Evolutionary conservation across 1,284 basidiomycete species (phyloP), one percentile per base, ranked within the genome.

Genomic region (Cronartium ribicola): DNA sequence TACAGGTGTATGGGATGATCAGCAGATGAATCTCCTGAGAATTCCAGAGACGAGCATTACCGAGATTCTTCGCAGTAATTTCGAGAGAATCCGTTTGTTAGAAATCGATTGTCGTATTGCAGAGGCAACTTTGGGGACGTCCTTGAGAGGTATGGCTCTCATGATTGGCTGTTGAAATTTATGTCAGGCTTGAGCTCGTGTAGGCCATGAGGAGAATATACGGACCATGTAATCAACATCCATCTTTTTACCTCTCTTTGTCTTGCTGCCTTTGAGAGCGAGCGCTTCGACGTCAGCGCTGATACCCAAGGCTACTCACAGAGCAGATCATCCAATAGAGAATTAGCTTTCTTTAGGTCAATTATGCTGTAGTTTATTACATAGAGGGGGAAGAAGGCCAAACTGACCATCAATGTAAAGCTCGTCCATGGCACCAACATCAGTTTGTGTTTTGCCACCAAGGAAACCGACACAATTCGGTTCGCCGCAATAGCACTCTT

Each of bases 391-490:
- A 14, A 22, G 40, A 36, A 22, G 20, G 20, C 46, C 17, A 5
- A 20, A 77, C 86, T 77, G 79, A 92, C 92, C 94, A 79, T 98
- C 94, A 55, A 98, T 87, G 83, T 91, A 94, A 10, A 98, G 85
- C 79, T 98, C 92, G 81, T 96, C 93, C 88, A 98, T 95, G 17
- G 89, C 84, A 14, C 85, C 90, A 22, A 98, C 86, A 81, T 98
- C 96, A 0, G 96, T 98, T 83, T 99, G 96, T 0, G 94, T 98
- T 84, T 98, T 98, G 39, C 96, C 96, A 77, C 96, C 96, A 76
- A 98, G 92, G 78, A 88, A 91, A 3, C 96, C 96, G 6, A 97
- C 89, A 79, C 96, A 99, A 79, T 96, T 95, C 0, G 90, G 85
- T 81, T 98, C 96, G 14, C 94, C 94, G 79, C 96, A 99, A 81